A percentile compares a stretch with the other conserved stretches of the same genome.
These are phyloP conservation scores for Aspergillus fijiensis DNA, from an alignment of 2,329 filamentous ascomycete genomes.

Conservation along the genomic window DNA sequence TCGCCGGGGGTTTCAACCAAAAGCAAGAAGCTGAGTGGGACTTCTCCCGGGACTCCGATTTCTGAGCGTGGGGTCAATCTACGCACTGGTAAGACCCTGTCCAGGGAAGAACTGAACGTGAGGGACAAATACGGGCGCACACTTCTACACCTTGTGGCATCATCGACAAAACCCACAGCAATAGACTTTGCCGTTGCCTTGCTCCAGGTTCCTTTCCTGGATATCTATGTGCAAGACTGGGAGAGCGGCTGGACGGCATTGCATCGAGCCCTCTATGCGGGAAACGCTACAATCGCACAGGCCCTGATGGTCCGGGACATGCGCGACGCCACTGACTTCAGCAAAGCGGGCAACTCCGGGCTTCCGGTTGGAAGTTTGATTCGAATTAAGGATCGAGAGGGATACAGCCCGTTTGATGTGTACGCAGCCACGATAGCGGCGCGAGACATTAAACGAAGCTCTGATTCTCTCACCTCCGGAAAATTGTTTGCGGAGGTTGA, in stretches of 20 bases:
- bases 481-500: slow-evolving; percentile 48
- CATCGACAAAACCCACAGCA: slow-evolving; percentile 68
- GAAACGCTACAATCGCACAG: slow-evolving; percentile 82
- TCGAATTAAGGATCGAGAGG: slow-evolving; percentile 93
- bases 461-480: slow-evolving; percentile 39
- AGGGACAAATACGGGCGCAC: slow-evolving; percentile 81
- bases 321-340: slow-evolving; percentile 63
- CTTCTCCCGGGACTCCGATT: slow-evolving; percentile 49
- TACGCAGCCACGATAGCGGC: slow-evolving; percentile 84
- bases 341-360: slow-evolving; percentile 54
- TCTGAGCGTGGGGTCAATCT: slow-evolving; percentile 36
- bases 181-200: slow-evolving; percentile 74
- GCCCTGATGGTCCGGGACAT: slow-evolving; percentile 77
- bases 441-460: slow-evolving; percentile 57
- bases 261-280: slow-evolving; percentile 84
- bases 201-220: slow-evolving; percentile 76
- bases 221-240: slow-evolving; percentile 80
- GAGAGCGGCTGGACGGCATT: slow-evolving; percentile 97
- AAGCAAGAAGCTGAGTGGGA: slow-evolving; percentile 46
- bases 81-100: slow-evolving; percentile 41
- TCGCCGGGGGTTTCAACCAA: slow-evolving; percentile 45
- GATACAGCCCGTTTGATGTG: slow-evolving; percentile 89
- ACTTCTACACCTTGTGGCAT: slow-evolving; percentile 78
- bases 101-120: slow-evolving; percentile 73
- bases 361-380: slow-evolving; percentile 72